These are phyloP conservation scores for Sambucus nigra DNA, from an alignment of 129 eudicot species.

Conservation along the genomic window DNA sequence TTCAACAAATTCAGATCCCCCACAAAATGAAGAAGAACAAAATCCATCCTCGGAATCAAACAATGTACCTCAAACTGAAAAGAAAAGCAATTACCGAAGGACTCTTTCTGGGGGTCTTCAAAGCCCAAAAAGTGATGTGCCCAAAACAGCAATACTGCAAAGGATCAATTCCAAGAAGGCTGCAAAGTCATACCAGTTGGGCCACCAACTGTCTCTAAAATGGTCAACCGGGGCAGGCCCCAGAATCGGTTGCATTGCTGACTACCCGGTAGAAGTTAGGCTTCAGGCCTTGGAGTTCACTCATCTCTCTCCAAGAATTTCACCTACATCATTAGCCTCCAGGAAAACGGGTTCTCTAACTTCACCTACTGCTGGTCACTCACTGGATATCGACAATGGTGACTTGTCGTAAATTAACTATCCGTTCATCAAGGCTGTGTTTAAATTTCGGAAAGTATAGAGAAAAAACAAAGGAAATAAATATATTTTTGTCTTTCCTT, in stretches of 20 bases:
- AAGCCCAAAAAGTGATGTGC: constrained; percentile 23
- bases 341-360: too few species aligned
- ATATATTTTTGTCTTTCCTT: too few species aligned
- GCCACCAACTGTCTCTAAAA: constrained; percentile 28
- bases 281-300: constrained; percentile 37
- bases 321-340: constrained; percentile 9
- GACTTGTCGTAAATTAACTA: too few species aligned
- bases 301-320: constrained; percentile 30
- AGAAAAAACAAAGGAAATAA: too few species aligned
- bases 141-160: constrained; percentile 17
- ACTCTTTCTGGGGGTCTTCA: constrained; percentile 11
- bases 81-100: constrained; percentile 12
- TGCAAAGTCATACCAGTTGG: constrained; percentile 24
- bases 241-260: constrained; percentile 44
- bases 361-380: too few species aligned
- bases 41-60: constrained; percentile 4
- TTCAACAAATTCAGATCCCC: neutral
- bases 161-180: constrained; percentile 31
- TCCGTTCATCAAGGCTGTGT: too few species aligned
- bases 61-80: constrained; percentile 19
- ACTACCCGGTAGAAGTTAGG: constrained; percentile 38
- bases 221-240: constrained; percentile 59
- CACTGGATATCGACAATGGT: too few species aligned
- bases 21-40: neutral
- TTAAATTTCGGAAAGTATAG: too few species aligned